A percentile compares a stretch with the other conserved stretches of the same genome.
Conservation (phyloP, 2,329 filamentous ascomycete species). For the Talaromyces sp. region DNA sequence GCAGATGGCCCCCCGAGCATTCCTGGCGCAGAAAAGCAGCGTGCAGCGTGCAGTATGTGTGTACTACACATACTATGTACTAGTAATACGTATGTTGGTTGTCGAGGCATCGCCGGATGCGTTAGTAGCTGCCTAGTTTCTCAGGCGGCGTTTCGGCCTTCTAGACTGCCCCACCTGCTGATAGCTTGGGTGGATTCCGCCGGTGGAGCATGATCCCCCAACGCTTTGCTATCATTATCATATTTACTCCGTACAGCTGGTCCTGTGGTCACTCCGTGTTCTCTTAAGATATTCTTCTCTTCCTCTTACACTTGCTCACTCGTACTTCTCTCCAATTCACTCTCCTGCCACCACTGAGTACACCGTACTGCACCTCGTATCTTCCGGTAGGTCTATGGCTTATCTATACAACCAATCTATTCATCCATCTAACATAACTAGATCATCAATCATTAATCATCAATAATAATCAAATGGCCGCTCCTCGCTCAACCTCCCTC, state of each 20-base stretch:
- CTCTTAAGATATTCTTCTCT: background rate
- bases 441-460: background rate
- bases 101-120: background rate
- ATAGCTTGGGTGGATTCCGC: constrained; percentile 3
- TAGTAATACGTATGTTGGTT: no score
- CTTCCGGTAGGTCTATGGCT: background rate
- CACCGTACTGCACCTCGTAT: background rate
- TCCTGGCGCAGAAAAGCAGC: constrained; percentile 1
- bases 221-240: constrained; percentile 5
- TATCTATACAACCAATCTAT: background rate
- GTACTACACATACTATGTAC: no score
- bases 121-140: background rate
- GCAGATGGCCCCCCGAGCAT: background rate
- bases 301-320: background rate
- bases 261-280: background rate
- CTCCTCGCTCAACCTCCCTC: constrained; percentile 44
- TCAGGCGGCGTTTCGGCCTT: background rate
- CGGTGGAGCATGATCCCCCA: background rate
- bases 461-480: constrained; percentile 35
- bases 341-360: background rate
- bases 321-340: background rate
- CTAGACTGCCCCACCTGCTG: constrained; percentile 6
- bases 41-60: background rate
- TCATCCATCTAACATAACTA: background rate
- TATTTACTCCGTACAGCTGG: constrained; percentile 7